Evolutionary conservation across 805 yeast species (phyloP).

Genomic region (Kodamaea sagamina): DNA sequence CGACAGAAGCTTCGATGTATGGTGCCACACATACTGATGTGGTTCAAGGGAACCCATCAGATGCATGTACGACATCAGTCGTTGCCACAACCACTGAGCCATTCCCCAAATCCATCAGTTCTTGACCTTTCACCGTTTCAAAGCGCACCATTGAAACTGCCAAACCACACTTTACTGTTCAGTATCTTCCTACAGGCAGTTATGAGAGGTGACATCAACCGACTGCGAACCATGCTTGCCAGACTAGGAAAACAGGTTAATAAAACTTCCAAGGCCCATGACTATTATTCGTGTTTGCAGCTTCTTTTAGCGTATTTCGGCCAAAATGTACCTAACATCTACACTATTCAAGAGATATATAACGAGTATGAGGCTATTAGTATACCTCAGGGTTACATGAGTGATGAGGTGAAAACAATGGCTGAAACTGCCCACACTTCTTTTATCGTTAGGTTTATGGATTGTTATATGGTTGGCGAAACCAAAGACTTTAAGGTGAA

Average conservation of each 20-base stretch:
- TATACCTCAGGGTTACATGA: neutral
- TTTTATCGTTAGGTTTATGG: neutral
- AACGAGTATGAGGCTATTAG: neutral
- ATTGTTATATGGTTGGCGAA: neutral
- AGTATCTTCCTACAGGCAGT: constrained; percentile 10
- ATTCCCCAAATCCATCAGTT: neutral
- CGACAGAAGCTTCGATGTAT: too few relatives aligned
- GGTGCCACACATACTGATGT: too few relatives aligned
- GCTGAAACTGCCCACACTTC: neutral
- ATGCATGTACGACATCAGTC: neutral
- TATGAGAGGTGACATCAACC: constrained; percentile 6
- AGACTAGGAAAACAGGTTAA: neutral
- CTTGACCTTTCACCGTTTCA: neutral
- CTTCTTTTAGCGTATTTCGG: constrained; percentile 1
- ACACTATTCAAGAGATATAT: constrained; percentile 1
- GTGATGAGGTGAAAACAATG: neutral
- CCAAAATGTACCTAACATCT: neutral
- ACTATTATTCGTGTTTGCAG: neutral
- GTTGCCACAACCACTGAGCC: neutral
- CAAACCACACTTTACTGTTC: neutral
- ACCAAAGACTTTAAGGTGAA: constrained; percentile 11
- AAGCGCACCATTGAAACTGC: neutral
- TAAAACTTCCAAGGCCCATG: neutral
- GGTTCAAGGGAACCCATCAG: too few relatives aligned
- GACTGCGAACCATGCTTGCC: constrained; percentile 1